A percentile compares a stretch with the other conserved stretches of the same genome.
Evolutionary conservation across 345 rosid species (phyloP).

Genomic region (Boechera divaricarpa): DNA sequence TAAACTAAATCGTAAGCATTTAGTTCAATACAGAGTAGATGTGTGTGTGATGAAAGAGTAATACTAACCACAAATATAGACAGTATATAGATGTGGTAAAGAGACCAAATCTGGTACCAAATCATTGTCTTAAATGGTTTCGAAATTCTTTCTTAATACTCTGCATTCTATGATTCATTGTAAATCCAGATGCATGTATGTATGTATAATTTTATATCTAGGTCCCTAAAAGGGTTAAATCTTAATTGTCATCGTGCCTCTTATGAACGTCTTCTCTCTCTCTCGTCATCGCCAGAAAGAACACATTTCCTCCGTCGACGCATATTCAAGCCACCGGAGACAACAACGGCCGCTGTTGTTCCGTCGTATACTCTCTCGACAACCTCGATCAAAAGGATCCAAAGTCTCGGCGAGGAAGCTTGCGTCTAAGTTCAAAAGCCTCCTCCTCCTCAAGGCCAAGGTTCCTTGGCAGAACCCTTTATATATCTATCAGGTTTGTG

Average conservation of each 20-base stretch:
- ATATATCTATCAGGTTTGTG: slow-evolving; percentile 60
- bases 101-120: slow-evolving; percentile 32
- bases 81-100: background rate
- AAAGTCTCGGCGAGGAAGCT: slow-evolving; percentile 75
- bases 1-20: background rate
- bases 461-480: slow-evolving; percentile 39
- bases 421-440: slow-evolving; percentile 75
- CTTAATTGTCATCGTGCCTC: background rate
- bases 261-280: slow-evolving; percentile 2
- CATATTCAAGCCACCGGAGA: slow-evolving; percentile 3
- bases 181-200: slow-evolving; percentile 6
- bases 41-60: background rate
- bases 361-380: background rate
- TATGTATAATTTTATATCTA: background rate
- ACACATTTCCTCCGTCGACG: background rate
- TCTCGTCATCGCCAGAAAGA: slow-evolving; percentile 26
- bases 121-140: slow-evolving; percentile 29
- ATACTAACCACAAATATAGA: background rate
- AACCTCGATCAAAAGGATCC: slow-evolving; percentile 3
- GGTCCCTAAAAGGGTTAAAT: slow-evolving; percentile 5
- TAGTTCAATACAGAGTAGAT: background rate
- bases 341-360: background rate
- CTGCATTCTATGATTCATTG: slow-evolving; percentile 23
- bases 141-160: slow-evolving; percentile 23
- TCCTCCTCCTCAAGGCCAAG: slow-evolving; percentile 60